A percentile compares a stretch with the other conserved stretches of the same genome.
Evolutionary conservation across 371 early-diverging fungal species (phyloP).

Genomic region (Fennellomyces sp.): DNA sequence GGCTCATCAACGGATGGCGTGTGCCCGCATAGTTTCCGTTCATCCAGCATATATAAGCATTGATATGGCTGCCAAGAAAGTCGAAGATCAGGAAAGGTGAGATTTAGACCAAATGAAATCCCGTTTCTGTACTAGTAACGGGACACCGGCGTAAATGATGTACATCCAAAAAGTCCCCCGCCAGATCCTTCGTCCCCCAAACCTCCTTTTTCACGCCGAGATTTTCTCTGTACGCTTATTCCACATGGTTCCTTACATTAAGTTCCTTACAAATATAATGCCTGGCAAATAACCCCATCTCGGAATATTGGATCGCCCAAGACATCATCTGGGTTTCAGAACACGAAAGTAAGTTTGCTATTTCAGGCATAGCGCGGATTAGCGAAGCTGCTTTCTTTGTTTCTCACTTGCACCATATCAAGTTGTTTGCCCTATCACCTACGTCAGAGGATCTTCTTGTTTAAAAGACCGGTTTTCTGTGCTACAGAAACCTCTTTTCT

Average conservation of each 20-base stretch:
- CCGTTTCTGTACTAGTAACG: not conserved
- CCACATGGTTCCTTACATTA: not conserved
- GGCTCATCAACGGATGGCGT: too few species aligned
- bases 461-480: conserved; percentile 9
- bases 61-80: too few species aligned
- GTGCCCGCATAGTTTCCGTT: too few species aligned
- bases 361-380: not conserved
- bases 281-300: not conserved
- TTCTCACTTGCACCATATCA: not conserved
- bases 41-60: too few species aligned
- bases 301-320: not conserved
- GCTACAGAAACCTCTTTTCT: conserved; percentile 3
- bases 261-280: not conserved
- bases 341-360: not conserved
- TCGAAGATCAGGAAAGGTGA: too few species aligned
- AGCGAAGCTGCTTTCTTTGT: not conserved
- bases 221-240: not conserved
- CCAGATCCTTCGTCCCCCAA: not conserved
- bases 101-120: conserved; percentile 3
- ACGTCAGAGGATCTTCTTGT: conserved; percentile 5
- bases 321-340: conserved; percentile 1
- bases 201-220: not conserved
- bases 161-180: too few species aligned
- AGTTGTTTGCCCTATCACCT: not conserved
- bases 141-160: not conserved